Conservation (phyloP, 2,329 filamentous ascomycete species). For the Tolypocladium guangdongense region DNA sequence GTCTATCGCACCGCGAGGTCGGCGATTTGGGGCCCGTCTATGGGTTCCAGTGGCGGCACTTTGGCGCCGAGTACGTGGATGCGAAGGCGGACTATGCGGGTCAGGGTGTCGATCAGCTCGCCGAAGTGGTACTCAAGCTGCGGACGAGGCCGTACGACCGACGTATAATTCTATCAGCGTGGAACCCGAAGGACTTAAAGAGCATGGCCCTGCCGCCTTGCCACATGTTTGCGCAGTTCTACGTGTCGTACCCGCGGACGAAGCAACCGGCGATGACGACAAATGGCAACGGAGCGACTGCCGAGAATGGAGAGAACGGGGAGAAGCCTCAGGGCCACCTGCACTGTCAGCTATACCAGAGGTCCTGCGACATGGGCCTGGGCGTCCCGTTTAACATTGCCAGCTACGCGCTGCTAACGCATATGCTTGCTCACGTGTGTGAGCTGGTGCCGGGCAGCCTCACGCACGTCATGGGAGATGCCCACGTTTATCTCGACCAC, state of each 20-base stretch:
- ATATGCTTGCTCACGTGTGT: conserved; percentile 86
- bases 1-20: conserved; percentile 67
- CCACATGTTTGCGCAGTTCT: conserved; percentile 97
- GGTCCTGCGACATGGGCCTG: conserved; percentile 92
- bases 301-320: conserved; percentile 15
- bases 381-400: conserved; percentile 98
- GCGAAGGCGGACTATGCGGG: conserved; percentile 72
- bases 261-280: background rate
- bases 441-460: conserved; percentile 76
- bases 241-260: conserved; percentile 60
- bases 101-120: conserved; percentile 86
- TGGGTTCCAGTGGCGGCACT: conserved; percentile 98
- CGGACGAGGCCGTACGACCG: conserved; percentile 77
- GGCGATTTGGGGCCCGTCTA: conserved; percentile 94
- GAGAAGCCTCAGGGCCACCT: conserved; percentile 52
- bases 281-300: conserved; percentile 2
- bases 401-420: conserved; percentile 82
- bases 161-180: conserved; percentile 80
- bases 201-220: conserved; percentile 91
- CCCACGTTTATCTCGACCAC: conserved; percentile 93
- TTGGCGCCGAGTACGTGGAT: conserved; percentile 82
- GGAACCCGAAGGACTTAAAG: conserved; percentile 79
- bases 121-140: conserved; percentile 80
- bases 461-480: conserved; percentile 94
- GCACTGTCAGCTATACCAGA: conserved; percentile 84